Conservation (phyloP, 1,284 basidiomycete species). For the Malassezia furfur region DNA sequence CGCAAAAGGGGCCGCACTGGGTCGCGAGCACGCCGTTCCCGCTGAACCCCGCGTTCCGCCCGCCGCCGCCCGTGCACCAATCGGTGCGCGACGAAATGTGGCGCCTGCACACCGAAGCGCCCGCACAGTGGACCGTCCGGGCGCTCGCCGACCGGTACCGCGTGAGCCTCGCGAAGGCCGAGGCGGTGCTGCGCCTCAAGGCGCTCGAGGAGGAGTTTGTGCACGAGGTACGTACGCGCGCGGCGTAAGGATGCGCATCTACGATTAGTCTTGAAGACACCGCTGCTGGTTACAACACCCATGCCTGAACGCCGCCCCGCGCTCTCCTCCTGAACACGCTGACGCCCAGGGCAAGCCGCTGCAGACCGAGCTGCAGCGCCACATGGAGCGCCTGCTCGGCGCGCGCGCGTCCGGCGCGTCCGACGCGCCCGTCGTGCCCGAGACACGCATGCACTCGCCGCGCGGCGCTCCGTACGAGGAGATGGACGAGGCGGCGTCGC, state of each 20-base stretch:
- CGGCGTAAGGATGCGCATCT: conserved; percentile 25
- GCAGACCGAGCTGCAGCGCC: conserved; percentile 36
- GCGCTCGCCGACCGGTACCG: conserved; percentile 36
- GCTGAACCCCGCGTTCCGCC: conserved; percentile 42
- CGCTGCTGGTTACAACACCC: conserved; percentile 5
- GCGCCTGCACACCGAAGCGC: conserved; percentile 31
- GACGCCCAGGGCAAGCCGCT: conserved; percentile 27
- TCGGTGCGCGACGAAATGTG: conserved; percentile 37
- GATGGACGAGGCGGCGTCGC: conserved; percentile 17
- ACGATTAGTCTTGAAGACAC: conserved; percentile 48
- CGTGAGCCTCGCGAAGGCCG: conserved; percentile 29
- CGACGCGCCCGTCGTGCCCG: conserved; percentile 1
- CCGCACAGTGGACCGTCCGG: conserved; percentile 33
- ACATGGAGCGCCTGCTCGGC: conserved; percentile 42
- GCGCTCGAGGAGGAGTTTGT: conserved; percentile 37
- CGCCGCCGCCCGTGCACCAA: conserved; percentile 36
- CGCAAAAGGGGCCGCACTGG: conserved; percentile 39
- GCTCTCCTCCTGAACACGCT: neutral
- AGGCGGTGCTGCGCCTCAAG: conserved; percentile 40
- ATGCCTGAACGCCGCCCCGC: conserved; percentile 5
- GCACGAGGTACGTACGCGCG: conserved; percentile 28
- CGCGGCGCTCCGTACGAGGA: conserved; percentile 34
- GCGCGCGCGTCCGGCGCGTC: conserved; percentile 11
- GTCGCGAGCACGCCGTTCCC: conserved; percentile 44
- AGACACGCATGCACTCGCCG: conserved; percentile 24